Evolutionary conservation across 768 basidiomycete species (phyloP), one percentile per base, ranked within the genome.

Genomic region (Boletus pseudopeckii): DNA sequence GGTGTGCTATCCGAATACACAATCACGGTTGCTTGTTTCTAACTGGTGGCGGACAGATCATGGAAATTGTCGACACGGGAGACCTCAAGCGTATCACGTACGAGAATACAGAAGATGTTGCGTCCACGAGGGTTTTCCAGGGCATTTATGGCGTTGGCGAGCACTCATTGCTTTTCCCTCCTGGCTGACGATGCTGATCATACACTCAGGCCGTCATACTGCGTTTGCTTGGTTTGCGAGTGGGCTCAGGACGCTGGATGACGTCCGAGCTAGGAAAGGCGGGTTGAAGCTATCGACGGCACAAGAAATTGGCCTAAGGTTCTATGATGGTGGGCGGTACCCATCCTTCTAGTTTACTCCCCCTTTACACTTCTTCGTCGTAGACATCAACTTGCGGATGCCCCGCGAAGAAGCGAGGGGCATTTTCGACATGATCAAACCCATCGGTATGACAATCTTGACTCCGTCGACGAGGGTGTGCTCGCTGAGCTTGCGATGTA

Each of bases 91-190:
- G 90, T 15, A 84, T 93, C 51, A 71, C 70, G 33, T 84, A 83
- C 52, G 88, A 89, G 66, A 76, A 72, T 22, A 86, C 85, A 1
- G 82, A 80, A 34, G 88, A 88, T 47, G 76, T 88, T 1, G 65
- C 72, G 37, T 78, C 77, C 0, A 76, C 78, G 3, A 71, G 75
- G 22, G 43, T 83, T 10, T 94, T 96, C 63, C 80, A 81, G 50
- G 88, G 89, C 8, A 86, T 97, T 40, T 95, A 95, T 62, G 92
- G 90, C 32, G 90, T 94, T 53, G 93, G 92, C 83, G 55, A 55
- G 85, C 71, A 51, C 11, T n/a, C 7, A 1, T 42, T 7, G 5
- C 11, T 53, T 48, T 38, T 32, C 15, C 36, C 32, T 50, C 7
- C 22, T 36, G 11, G 26, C 40, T n/a, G 40, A 22, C 26, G 20